These are phyloP conservation scores for Gelatoporia subvermispora DNA, from an alignment of 768 basidiomycete species.

Conservation along the genomic window DNA sequence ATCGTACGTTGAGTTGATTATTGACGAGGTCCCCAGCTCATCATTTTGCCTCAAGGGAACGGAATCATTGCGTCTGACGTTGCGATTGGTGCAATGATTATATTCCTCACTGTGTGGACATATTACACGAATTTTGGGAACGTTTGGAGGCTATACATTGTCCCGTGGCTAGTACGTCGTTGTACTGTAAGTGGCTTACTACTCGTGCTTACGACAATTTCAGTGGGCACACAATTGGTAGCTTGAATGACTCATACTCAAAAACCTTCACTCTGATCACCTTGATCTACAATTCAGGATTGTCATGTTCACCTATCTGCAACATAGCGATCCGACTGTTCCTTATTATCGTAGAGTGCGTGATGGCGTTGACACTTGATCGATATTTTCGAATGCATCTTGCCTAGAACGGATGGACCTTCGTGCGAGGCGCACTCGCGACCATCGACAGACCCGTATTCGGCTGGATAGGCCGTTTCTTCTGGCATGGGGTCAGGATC, in stretches of 20 bases:
- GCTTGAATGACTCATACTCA: not conserved
- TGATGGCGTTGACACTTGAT: not conserved
- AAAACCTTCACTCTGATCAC: too few species aligned
- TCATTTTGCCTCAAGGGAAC: slow-evolving; percentile 2
- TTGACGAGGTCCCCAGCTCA: too few species aligned
- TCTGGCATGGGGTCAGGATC: slow-evolving; percentile 23
- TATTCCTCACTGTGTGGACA: slow-evolving; percentile 27
- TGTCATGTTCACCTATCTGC: slow-evolving; percentile 23
- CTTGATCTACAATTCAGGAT: slow-evolving; percentile 12
- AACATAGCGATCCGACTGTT: slow-evolving; percentile 22
- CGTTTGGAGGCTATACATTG: slow-evolving; percentile 37
- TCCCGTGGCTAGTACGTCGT: slow-evolving; percentile 45
- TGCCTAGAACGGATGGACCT: slow-evolving; percentile 19
- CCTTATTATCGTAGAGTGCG: slow-evolving; percentile 18
- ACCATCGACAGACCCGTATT: slow-evolving; percentile 29
- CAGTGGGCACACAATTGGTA: slow-evolving; percentile 8
- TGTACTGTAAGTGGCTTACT: not conserved
- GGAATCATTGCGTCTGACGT: slow-evolving; percentile 40
- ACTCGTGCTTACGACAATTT: slow-evolving; percentile 25
- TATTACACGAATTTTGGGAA: slow-evolving; percentile 26
- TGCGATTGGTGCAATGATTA: slow-evolving; percentile 35
- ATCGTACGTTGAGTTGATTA: slow-evolving; percentile 27
- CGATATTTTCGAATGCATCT: not conserved
- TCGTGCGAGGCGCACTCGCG: slow-evolving; percentile 25
- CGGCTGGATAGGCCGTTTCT: slow-evolving; percentile 28